Base-by-base conservation (phyloP, 1,284 basidiomycete species). In the Afroboletus lepidellus region DNA sequence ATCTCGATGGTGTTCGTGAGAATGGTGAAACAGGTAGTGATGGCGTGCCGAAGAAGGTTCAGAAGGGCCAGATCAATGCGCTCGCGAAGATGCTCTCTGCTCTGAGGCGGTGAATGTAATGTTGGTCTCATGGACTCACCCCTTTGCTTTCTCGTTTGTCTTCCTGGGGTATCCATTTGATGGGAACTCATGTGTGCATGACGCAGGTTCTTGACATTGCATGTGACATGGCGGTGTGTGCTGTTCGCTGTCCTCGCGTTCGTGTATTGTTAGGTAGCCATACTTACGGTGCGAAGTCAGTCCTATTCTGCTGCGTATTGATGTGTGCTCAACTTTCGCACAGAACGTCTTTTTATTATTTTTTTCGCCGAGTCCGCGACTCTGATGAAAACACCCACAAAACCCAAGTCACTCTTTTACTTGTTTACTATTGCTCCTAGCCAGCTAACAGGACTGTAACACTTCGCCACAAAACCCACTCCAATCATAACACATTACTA, bases 41-140 rank as follows among this genome's bases (percentile, higher is more conserved):
- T 46, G 79, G 67, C 48, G 58, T 59, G 44, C 81, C 83, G 58
- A 85, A 87, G 77, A 91, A 88, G 74, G 86, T 90, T 64, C 86
- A 88, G 74, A 90, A 84, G 70, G 86, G 85, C 50, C 88, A 91
- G 76, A 90, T 90, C 75, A 85, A 86, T 60, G 80, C 88, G 34
- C 74, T 91, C 61, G 87, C 87, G 57, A 90, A 90, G 80, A 88
- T 91, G 86, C 73, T 91, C 56, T 89, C 84, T 56, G 87, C 87
- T 46, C 70, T 89, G 70, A 77, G 85, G 63, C 81, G 83, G 64
- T 87, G 78, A 60, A 59, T 69, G 59, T 63, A 57, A 65, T 57
- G 66, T 66, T 66, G 59, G 65, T 69, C 43, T 42, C 48, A 59
- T 50, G 27, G 51, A 54, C 43, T 46, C 44, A 13, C 57, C 33